A percentile compares a stretch with the other conserved stretches of the same genome.
These are phyloP conservation scores for Evansstolkia leycettana DNA, from an alignment of 495 filamentous ascomycete genomes.

Conservation along the genomic window DNA sequence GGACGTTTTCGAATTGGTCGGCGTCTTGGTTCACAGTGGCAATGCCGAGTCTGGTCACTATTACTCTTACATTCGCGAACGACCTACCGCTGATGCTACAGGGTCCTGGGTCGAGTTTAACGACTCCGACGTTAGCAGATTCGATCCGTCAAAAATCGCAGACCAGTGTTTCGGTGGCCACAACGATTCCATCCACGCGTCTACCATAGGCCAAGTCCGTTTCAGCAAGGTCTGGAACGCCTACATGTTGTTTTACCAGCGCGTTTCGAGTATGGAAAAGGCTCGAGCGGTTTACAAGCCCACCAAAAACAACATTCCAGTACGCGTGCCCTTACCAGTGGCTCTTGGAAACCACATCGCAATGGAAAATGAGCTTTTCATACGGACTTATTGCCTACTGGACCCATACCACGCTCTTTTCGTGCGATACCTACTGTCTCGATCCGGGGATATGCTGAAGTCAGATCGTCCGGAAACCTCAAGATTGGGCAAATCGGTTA, in stretches of 20 bases:
- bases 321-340: conserved; percentile 43
- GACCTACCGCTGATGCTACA: conserved; percentile 40
- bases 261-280: conserved; percentile 50
- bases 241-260: conserved; percentile 97
- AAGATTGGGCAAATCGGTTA: conserved; percentile 42
- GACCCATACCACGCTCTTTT: conserved; percentile 62
- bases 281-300: conserved; percentile 17
- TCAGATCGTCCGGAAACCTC: conserved; percentile 37
- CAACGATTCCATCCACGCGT: conserved; percentile 34
- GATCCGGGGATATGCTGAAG: conserved; percentile 26
- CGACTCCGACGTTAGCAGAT: conserved; percentile 65
- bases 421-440: conserved; percentile 43
- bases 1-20: conserved; percentile 86
- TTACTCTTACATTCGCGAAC: conserved; percentile 85
- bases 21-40: conserved; percentile 83
- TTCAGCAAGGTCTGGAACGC: conserved; percentile 69
- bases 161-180: conserved; percentile 70
- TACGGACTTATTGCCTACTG: conserved; percentile 71
- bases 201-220: conserved; percentile 26
- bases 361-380: conserved; percentile 57
- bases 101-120: conserved; percentile 85
- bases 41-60: conserved; percentile 95
- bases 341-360: conserved; percentile 49
- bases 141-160: conserved; percentile 62
- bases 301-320: conserved; percentile 26